A percentile compares a stretch with the other conserved stretches of the same genome.
phyloP scores from a whole-genome alignment of 2,329 filamentous ascomycete species.

The Pseudogymnoascus sp. region DNA sequence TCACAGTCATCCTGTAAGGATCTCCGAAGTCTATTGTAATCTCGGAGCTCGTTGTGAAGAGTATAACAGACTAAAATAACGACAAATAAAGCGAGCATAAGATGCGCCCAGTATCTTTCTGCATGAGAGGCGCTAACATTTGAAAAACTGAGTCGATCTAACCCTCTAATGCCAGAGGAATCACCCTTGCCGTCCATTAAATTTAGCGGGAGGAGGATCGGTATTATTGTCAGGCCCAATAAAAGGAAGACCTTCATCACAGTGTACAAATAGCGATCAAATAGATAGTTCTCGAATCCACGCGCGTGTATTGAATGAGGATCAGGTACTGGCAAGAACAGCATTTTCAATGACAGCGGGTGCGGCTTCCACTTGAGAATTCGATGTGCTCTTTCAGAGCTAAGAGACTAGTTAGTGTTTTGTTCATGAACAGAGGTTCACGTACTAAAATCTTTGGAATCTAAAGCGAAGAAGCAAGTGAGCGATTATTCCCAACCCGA shows the following conservation, averaged over 20 bases:
- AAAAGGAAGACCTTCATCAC: constrained; percentile 84
- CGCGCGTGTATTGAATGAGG: constrained; percentile 9
- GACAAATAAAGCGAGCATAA: constrained; percentile 67
- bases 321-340: constrained; percentile 13
- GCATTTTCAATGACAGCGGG: not conserved
- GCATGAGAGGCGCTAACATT: constrained; percentile 62
- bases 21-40: constrained; percentile 87
- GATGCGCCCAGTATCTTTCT: constrained; percentile 69
- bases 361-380: constrained; percentile 11
- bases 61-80: constrained; percentile 75
- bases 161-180: constrained; percentile 46
- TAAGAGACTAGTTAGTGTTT: constrained; percentile 8
- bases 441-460: constrained; percentile 11
- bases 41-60: constrained; percentile 72
- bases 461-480: constrained; percentile 10
- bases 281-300: constrained; percentile 93
- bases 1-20: constrained; percentile 38
- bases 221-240: constrained; percentile 65
- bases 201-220: constrained; percentile 77
- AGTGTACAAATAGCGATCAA: constrained; percentile 75
- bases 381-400: not conserved
- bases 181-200: constrained; percentile 59
- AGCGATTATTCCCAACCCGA: not conserved
- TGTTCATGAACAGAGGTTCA: not conserved
- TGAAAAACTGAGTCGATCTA: constrained; percentile 79